These are phyloP conservation scores for Haplosporangium sp. DNA, from an alignment of 371 early-diverging fungal genomes.

Conservation along the genomic window DNA sequence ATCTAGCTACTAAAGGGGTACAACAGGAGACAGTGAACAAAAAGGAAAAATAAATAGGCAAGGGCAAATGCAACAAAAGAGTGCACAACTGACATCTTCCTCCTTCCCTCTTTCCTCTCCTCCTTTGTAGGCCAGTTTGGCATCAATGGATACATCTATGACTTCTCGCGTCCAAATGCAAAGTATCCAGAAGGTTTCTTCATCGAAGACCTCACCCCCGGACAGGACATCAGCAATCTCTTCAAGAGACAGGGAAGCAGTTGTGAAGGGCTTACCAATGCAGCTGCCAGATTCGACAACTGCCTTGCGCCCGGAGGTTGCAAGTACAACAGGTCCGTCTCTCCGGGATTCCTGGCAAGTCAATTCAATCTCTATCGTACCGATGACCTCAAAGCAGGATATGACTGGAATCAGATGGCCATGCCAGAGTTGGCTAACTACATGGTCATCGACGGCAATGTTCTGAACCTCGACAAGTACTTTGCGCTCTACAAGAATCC, in stretches of 20 bases:
- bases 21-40: too few relatives aligned
- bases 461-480: conserved; percentile 80
- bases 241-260: conserved; percentile 48
- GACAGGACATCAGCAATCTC: conserved; percentile 46
- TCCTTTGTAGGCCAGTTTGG: conserved; percentile 39
- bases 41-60: too few relatives aligned
- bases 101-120: neutral
- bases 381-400: conserved; percentile 64
- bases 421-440: conserved; percentile 61
- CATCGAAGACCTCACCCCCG: conserved; percentile 33
- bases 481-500: conserved; percentile 62
- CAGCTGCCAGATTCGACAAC: conserved; percentile 49
- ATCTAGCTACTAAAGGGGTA: too few relatives aligned
- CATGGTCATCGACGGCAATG: conserved; percentile 82
- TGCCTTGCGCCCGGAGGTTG: conserved; percentile 56
- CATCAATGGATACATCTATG: conserved; percentile 40
- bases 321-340: conserved; percentile 17
- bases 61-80: too few relatives aligned
- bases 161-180: conserved; percentile 13
- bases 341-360: neutral
- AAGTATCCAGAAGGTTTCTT: conserved; percentile 21
- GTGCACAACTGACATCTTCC: too few relatives aligned
- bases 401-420: conserved; percentile 77
- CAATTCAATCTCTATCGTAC: conserved; percentile 3
- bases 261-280: conserved; percentile 39